These are phyloP conservation scores for Tricladium varicosporioides DNA, from an alignment of 2,329 filamentous ascomycete genomes.

Conservation along the genomic window DNA sequence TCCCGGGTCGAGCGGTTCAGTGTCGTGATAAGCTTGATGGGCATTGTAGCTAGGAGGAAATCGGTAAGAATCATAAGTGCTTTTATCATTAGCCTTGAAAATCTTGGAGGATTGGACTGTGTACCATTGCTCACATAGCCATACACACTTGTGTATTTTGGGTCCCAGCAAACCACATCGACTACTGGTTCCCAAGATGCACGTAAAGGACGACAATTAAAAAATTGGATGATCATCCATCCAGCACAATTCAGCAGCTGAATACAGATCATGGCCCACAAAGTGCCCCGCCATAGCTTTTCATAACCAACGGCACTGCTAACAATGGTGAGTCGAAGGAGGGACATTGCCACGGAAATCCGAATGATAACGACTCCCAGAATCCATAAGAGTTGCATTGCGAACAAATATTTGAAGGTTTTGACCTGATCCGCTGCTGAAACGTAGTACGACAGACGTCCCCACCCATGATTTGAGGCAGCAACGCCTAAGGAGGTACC, in stretches of 20 bases:
- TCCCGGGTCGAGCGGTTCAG: conserved; percentile 3
- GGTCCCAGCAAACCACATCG: conserved; percentile 1
- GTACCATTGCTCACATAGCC: neutral
- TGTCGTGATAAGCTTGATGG: conserved; percentile 5
- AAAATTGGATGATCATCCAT: neutral
- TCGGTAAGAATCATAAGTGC: neutral
- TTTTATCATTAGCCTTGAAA: neutral
- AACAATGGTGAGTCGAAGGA: conserved; percentile 8
- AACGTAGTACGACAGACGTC: conserved; percentile 8
- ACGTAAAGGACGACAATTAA: conserved; percentile 6
- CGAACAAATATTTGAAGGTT: conserved; percentile 9
- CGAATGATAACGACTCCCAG: conserved; percentile 9
- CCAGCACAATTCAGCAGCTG: neutral
- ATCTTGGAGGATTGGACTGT: neutral
- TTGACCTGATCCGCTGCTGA: neutral
- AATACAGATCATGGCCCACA: neutral
- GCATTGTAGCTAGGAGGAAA: conserved; percentile 4
- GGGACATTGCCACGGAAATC: conserved; percentile 15
- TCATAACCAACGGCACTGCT: neutral
- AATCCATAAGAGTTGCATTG: conserved; percentile 9
- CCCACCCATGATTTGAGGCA: conserved; percentile 12
- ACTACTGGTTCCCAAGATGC: conserved; percentile 3
- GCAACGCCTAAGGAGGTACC: conserved; percentile 2
- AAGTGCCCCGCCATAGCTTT: neutral
- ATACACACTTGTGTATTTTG: neutral